Percentiles rank a stretch among this genome's conserved stretches.
These are phyloP conservation scores for Plantago ovata DNA, from an alignment of 257 asterid species.

Conservation along the genomic window DNA sequence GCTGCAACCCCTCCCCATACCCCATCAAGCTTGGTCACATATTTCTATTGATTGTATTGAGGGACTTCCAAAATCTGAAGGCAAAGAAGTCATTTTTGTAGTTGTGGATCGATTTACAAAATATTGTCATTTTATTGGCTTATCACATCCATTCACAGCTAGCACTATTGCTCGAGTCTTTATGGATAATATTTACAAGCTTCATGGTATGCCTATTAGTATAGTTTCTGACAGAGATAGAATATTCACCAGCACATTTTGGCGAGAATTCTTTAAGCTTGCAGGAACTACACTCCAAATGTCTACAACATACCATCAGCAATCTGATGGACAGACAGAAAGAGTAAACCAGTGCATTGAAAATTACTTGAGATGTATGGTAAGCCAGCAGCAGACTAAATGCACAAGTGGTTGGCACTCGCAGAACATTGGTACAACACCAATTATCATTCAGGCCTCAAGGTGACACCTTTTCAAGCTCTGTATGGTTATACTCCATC, in stretches of 20 bases:
- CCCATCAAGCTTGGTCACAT: background rate
- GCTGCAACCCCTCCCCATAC: background rate
- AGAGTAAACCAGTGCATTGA: too few relatives aligned
- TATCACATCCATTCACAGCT: too few relatives aligned
- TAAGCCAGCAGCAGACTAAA: too few relatives aligned
- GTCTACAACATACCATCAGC: too few relatives aligned
- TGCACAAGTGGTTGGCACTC: too few relatives aligned
- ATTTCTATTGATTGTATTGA: conserved; percentile 15
- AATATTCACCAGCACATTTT: background rate
- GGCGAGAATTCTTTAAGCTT: background rate
- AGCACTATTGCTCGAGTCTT: too few relatives aligned
- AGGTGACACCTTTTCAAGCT: background rate
- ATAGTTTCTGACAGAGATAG: background rate
- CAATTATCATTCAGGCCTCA: too few relatives aligned
- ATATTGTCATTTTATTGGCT: too few relatives aligned
- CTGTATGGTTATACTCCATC: background rate
- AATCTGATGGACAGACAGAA: too few relatives aligned
- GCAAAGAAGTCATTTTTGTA: background rate
- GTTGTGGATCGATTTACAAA: background rate
- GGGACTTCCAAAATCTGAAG: background rate
- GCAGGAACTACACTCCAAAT: background rate
- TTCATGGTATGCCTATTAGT: background rate
- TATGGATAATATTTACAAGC: background rate
- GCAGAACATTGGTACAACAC: too few relatives aligned
- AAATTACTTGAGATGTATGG: too few relatives aligned